Evolutionary conservation across 257 asterid genomes (phyloP).

Genomic region (Nicotiana benthamiana): DNA sequence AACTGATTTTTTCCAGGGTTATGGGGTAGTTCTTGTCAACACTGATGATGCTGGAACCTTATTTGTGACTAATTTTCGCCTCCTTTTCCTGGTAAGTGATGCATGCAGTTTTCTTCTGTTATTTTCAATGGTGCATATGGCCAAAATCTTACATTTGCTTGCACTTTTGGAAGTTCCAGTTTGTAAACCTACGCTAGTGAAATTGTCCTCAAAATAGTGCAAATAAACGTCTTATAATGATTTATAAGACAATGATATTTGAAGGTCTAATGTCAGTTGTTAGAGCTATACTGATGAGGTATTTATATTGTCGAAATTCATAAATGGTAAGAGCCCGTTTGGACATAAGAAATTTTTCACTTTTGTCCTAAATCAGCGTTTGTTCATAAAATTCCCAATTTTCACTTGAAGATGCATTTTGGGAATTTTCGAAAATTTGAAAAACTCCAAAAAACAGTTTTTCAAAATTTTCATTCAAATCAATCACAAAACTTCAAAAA

Average conservation of each 20-base stretch:
- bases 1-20: slow-evolving; percentile 52
- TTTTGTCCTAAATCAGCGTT: too few species aligned
- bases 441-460: too few species aligned
- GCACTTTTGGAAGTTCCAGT: neutral
- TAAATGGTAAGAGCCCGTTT: too few species aligned
- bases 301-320: neutral
- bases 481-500: too few species aligned
- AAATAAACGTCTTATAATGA: neutral
- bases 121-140: neutral
- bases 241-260: neutral
- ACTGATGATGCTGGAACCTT: slow-evolving; percentile 87
- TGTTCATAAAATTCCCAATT: too few species aligned
- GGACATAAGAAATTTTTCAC: too few species aligned
- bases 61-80: slow-evolving; percentile 86
- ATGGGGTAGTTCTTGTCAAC: slow-evolving; percentile 92
- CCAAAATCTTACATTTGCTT: neutral
- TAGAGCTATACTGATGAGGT: neutral
- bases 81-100: slow-evolving; percentile 79
- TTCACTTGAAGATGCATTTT: too few species aligned
- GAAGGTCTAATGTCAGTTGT: neutral
- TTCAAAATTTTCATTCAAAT: too few species aligned
- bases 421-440: too few species aligned
- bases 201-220: neutral
- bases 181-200: neutral
- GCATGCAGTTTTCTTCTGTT: neutral